Evolutionary conservation across 352 stramenopile species (phyloP), one percentile per base, ranked within the genome.

Genomic region (Globisporangium takayamanum): DNA sequence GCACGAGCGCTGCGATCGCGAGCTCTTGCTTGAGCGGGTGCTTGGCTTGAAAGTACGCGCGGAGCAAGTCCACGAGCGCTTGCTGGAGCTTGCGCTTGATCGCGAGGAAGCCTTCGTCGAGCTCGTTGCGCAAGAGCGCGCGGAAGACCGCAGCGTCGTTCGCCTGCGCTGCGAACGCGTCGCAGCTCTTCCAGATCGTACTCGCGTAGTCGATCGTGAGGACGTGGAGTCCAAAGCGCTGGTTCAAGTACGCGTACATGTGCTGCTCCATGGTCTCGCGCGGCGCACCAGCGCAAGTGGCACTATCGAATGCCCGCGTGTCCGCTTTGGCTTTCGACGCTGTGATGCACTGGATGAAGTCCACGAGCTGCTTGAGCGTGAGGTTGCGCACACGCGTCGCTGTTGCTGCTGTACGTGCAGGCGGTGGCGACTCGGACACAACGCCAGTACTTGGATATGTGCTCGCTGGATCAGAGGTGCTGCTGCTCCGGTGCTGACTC

Each of bases 201-300:
- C 72, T 78, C 1, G 85, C 86, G 55, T 92, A 89, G 46, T 92
- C 81, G 36, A 94, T 72, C 36, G 87, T 89, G 28, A 95, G 68
- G 28, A 69, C 55, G 0, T 80, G 75, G 16, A 95, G 66, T 1
- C 87, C 87, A 53, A 95, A 95, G n/a, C 83, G 77, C 58, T 92
- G 85, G 58, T 91, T 92, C 50, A 95, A 62, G 51, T 90, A 95
- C 52, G 87, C 87, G 72, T 95, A 95, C 73, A 95, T 73, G 60
- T 95, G 87, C 68, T 95, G 87, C 78, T 95, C 85, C 59, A 94
- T 83, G 5, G 85, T 95, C 51, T 95, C 87, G 3, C 78, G 72
- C 16, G 85, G 73, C 0, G 87, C 72, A 1, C 76, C 49, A 5
- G 49, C 30, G 14, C 16, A 18, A 14, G 28, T n/a, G 16, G 41